A percentile compares a stretch with the other conserved stretches of the same genome.
Evolutionary conservation across 805 yeast species (phyloP).

Genomic region (Wickerhamiella kurtzmanii): DNA sequence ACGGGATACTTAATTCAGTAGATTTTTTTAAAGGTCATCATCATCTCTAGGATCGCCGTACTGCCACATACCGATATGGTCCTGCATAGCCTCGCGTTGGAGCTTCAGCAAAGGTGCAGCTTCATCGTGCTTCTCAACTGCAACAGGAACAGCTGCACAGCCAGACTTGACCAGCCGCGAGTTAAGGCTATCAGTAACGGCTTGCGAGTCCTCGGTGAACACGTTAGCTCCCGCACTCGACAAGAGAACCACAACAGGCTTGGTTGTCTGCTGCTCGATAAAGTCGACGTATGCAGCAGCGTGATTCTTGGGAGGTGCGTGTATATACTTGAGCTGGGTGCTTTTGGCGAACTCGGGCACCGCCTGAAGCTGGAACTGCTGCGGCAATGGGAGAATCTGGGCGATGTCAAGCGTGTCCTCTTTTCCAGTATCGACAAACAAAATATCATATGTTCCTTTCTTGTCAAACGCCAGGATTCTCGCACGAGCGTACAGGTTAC

Average conservation of each 20-base stretch:
- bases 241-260: slow-evolving; percentile 41
- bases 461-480: slow-evolving; percentile 34
- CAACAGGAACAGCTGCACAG: slow-evolving; percentile 38
- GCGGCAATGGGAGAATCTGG: slow-evolving; percentile 40
- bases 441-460: slow-evolving; percentile 32
- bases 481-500: slow-evolving; percentile 44
- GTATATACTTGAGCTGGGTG: slow-evolving; percentile 39
- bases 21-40: slow-evolving; percentile 26
- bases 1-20: too few species aligned
- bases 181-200: slow-evolving; percentile 47
- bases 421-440: slow-evolving; percentile 51
- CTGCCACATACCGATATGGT: slow-evolving; percentile 57
- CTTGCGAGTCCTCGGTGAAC: slow-evolving; percentile 42
- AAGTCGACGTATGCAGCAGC: slow-evolving; percentile 44
- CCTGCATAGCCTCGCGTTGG: slow-evolving; percentile 37
- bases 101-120: slow-evolving; percentile 30
- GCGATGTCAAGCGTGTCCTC: slow-evolving; percentile 33
- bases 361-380: slow-evolving; percentile 30
- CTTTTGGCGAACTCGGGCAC: slow-evolving; percentile 44
- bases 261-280: slow-evolving; percentile 31
- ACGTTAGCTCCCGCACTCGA: slow-evolving; percentile 30
- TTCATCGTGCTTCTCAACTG: slow-evolving; percentile 20
- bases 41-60: slow-evolving; percentile 58
- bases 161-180: slow-evolving; percentile 46
- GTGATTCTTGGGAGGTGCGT: slow-evolving; percentile 49